Percentiles rank a stretch among this genome's conserved stretches.
Conservation (phyloP, 257 asterid genomes). For the Solanum virginianum region DNA sequence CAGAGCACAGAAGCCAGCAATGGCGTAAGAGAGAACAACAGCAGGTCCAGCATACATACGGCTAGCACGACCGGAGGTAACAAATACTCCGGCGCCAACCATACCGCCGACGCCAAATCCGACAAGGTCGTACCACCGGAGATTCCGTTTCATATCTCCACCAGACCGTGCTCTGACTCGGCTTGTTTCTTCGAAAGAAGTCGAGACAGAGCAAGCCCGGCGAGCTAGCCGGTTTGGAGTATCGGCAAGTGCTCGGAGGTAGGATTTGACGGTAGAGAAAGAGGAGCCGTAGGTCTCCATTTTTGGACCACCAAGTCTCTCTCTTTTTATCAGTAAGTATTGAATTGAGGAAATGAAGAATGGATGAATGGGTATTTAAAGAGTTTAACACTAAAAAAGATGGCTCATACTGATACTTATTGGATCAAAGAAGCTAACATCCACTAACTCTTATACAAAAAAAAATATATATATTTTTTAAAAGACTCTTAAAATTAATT, state of each 20-base stretch:
- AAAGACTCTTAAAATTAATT: background rate
- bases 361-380: background rate
- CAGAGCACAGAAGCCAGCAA: constrained; percentile 92
- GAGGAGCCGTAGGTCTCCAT: constrained; percentile 26
- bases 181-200: constrained; percentile 45
- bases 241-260: constrained; percentile 69
- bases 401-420: background rate
- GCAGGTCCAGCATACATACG: constrained; percentile 73
- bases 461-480: too few relatives aligned
- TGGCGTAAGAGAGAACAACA: constrained; percentile 77
- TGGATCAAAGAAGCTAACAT: background rate
- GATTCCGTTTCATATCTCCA: constrained; percentile 46
- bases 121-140: constrained; percentile 75
- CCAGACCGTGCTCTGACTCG: constrained; percentile 51
- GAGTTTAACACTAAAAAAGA: background rate
- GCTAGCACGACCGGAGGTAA: constrained; percentile 73
- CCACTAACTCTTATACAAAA: background rate
- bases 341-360: background rate
- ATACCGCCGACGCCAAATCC: constrained; percentile 87
- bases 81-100: constrained; percentile 98
- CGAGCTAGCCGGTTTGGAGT: constrained; percentile 58
- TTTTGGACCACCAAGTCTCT: background rate
- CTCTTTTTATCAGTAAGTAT: background rate
- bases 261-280: constrained; percentile 47
- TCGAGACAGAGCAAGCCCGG: constrained; percentile 62